phyloP scores from a whole-genome alignment of 257 asterid species.

The Sherardia arvensis region DNA sequence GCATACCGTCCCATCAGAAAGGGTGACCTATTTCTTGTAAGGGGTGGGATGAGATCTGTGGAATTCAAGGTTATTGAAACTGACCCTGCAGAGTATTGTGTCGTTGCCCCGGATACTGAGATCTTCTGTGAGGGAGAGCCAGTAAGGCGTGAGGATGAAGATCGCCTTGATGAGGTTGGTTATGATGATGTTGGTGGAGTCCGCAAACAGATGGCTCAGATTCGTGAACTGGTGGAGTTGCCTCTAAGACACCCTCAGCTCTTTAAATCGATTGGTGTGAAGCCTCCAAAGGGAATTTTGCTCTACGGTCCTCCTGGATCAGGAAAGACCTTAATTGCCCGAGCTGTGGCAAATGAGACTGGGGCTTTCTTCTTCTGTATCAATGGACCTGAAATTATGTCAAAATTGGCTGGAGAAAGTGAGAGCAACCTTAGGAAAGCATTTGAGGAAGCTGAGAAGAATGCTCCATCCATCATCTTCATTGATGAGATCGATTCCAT shows the following conservation, averaged over 20 bases:
- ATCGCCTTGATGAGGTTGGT: slow-evolving; percentile 68
- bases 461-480: slow-evolving; percentile 86
- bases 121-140: slow-evolving; percentile 89
- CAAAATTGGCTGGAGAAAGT: slow-evolving; percentile 90
- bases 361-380: slow-evolving; percentile 91
- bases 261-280: slow-evolving; percentile 78
- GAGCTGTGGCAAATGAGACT: slow-evolving; percentile 91
- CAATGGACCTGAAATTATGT: slow-evolving; percentile 88
- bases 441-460: slow-evolving; percentile 90
- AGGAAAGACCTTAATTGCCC: slow-evolving; percentile 79
- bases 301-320: slow-evolving; percentile 90
- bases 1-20: slow-evolving; percentile 76
- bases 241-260: slow-evolving; percentile 87
- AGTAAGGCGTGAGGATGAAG: slow-evolving; percentile 65
- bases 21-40: slow-evolving; percentile 71
- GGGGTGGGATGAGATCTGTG: slow-evolving; percentile 86
- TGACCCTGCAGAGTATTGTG: slow-evolving; percentile 73
- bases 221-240: slow-evolving; percentile 76
- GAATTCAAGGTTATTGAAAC: slow-evolving; percentile 76
- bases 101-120: slow-evolving; percentile 82
- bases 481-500: slow-evolving; percentile 87
- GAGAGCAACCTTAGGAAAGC: slow-evolving; percentile 93
- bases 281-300: slow-evolving; percentile 80
- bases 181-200: slow-evolving; percentile 92
- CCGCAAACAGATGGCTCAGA: slow-evolving; percentile 91